phyloP scores from a whole-genome alignment of 108 stramenopile species.

The Conticribra guillardii region DNA sequence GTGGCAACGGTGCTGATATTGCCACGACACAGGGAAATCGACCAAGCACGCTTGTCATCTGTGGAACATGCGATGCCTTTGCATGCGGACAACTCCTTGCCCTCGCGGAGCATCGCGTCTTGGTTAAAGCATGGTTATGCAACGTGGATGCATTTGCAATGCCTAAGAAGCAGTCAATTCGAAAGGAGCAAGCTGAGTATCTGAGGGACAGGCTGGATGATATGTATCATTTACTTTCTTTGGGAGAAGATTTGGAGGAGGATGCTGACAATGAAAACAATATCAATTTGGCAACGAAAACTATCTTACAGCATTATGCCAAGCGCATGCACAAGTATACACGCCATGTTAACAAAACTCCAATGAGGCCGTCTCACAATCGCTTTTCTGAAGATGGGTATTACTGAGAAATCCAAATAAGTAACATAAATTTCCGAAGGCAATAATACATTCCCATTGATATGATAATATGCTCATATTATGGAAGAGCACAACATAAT shows the following conservation, averaged over 20 bases:
- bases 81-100: conserved; percentile 84
- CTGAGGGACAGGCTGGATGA: conserved; percentile 55
- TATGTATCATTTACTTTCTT: conserved; percentile 43
- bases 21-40: conserved; percentile 59
- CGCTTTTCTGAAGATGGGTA: background rate
- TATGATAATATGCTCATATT: too few species aligned
- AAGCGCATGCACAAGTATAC: conserved; percentile 37
- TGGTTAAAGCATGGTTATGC: conserved; percentile 76
- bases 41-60: conserved; percentile 72
- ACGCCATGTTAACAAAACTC: background rate
- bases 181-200: conserved; percentile 39
- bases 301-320: conserved; percentile 70
- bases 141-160: conserved; percentile 72
- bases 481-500: too few species aligned
- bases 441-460: too few species aligned
- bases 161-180: conserved; percentile 31
- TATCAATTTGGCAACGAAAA: conserved; percentile 64
- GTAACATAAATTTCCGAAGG: too few species aligned
- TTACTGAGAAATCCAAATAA: background rate
- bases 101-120: conserved; percentile 81
- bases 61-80: conserved; percentile 78
- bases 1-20: conserved; percentile 2
- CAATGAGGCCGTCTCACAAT: background rate
- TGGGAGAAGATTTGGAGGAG: conserved; percentile 19
- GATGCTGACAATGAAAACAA: conserved; percentile 32